Evolutionary conservation across 352 stramenopile genomes (phyloP).

Genomic region (Phytophthora pluvialis): DNA sequence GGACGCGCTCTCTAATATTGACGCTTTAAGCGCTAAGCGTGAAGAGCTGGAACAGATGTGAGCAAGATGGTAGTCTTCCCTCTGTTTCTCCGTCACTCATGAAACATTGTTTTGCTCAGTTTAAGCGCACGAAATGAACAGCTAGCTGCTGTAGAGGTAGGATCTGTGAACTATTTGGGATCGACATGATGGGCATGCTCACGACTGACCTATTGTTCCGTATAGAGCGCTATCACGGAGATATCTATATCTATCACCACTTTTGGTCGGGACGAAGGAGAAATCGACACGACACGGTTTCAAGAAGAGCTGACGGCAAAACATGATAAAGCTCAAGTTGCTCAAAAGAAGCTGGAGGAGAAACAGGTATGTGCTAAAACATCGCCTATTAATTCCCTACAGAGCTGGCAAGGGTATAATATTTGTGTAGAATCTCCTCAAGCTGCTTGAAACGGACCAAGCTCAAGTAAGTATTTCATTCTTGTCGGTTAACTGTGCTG

Average conservation of each 20-base stretch:
- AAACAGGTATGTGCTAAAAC: conserved; percentile 32
- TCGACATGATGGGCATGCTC: neutral
- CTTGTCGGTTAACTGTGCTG: neutral
- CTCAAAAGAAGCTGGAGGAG: conserved; percentile 32
- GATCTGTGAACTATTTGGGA: neutral
- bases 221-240: conserved; percentile 41
- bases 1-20: conserved; percentile 44
- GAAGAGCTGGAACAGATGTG: conserved; percentile 44
- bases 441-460: conserved; percentile 33
- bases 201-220: conserved; percentile 14
- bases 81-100: neutral
- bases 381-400: neutral
- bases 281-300: conserved; percentile 21
- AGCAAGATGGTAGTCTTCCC: neutral
- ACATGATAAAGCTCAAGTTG: conserved; percentile 12
- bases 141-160: conserved; percentile 39
- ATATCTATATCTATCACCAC: conserved; percentile 34
- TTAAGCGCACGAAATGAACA: conserved; percentile 35
- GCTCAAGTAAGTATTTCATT: conserved; percentile 30
- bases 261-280: conserved; percentile 11
- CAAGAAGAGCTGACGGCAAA: conserved; percentile 31
- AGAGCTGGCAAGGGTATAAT: conserved; percentile 3
- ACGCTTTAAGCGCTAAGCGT: conserved; percentile 32
- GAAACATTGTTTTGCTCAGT: conserved; percentile 25
- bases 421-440: conserved; percentile 26